A percentile compares a stretch with the other conserved stretches of the same genome.
Conservation (phyloP, 257 asterid genomes). For the Cynanchum wilfordii region DNA sequence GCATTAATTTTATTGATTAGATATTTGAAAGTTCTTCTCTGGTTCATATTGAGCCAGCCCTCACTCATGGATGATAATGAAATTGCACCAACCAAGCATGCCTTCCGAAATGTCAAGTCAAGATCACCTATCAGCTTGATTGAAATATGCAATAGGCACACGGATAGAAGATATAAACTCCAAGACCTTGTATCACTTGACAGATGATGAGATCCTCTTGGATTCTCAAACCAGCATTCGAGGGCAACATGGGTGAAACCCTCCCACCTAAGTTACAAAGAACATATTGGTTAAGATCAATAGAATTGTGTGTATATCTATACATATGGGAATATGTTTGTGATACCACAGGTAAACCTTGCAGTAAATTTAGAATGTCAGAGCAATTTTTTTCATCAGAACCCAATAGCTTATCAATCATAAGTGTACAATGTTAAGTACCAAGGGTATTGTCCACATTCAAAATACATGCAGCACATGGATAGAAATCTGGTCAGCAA, state of each 20-base stretch:
- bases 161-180: constrained; percentile 23
- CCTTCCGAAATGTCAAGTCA: constrained; percentile 58
- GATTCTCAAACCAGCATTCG: constrained; percentile 45
- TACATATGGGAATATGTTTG: no score
- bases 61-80: constrained; percentile 26
- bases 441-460: background rate
- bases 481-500: background rate
- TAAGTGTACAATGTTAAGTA: background rate
- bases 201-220: constrained; percentile 16
- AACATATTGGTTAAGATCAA: background rate
- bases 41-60: constrained; percentile 39
- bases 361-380: background rate
- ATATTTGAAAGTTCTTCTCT: constrained; percentile 35
- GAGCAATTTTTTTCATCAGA: background rate
- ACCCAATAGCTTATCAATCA: background rate
- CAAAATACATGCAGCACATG: constrained; percentile 5
- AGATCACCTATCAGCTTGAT: constrained; percentile 48
- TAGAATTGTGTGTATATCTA: background rate
- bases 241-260: constrained; percentile 69
- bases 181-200: constrained; percentile 22
- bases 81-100: constrained; percentile 66
- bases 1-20: constrained; percentile 35
- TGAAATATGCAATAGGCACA: constrained; percentile 51
- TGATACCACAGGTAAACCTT: background rate
- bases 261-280: constrained; percentile 60